Base-by-base conservation (phyloP, 2,329 filamentous ascomycete species). In the Pseudogymnoascus sp. region DNA sequence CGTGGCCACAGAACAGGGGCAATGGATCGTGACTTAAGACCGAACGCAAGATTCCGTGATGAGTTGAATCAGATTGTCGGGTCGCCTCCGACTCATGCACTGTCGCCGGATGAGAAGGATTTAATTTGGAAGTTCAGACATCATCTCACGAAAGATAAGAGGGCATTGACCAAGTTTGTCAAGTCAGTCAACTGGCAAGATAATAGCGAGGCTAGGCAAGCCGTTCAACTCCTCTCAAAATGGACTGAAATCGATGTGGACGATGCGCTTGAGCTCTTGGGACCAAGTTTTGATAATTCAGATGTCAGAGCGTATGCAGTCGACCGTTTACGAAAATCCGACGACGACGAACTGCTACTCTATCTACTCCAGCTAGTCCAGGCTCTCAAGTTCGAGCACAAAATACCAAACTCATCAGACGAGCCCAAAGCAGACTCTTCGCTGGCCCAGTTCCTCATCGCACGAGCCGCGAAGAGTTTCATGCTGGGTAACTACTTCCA, bases 201-300 rank as follows among this genome's bases (percentile, higher is more conserved):
- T 73, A 83, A 85, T 56, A 86, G 86, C 65, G 93, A 99, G 79
- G 87, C 90, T 3, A 88, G 90, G 64, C 92, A 97, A 77, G 93
- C 93, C 5, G 90, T 95, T 23, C 91, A 96, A 65, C 86, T 99
- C 4, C 82, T 99, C 17, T 86, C 89, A 0, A 93, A 93, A 69
- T 99, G 95, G 95, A 96, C 90, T 0, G 91, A 96, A 68, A 96
- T 99, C 64, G 95, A 97, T 72, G 88, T 99, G 4, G 96, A 99
- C 70, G 95, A 97, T 77, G 95, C 93, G 17, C 82, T 99, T 50
- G 95, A 99, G 75, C 81, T 99, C 10, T 85, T 99, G 1, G 95
- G 95, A 0, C 93, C 95, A 9, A 92, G 89, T 0, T 96, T 97
- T 67, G 90, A 96, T 72, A 96, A 96, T 69, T 82, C 88, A 1